These are phyloP conservation scores for Diversispora epigaea DNA, from an alignment of 192 early-diverging fungal genomes.

Conservation along the genomic window DNA sequence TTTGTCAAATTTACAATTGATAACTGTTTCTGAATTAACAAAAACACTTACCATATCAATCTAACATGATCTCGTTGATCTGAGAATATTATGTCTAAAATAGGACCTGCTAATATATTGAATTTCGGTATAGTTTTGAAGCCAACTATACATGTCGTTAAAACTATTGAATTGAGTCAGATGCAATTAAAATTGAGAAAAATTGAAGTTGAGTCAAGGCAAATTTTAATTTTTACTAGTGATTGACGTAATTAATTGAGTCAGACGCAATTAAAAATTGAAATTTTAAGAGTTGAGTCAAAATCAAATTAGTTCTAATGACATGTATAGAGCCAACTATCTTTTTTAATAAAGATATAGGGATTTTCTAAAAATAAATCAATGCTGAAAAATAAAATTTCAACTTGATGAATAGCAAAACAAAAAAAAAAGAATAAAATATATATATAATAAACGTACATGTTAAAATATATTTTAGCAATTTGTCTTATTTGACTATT, in stretches of 20 bases:
- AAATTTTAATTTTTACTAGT: no score
- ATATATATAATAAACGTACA: slow-evolving; percentile 28
- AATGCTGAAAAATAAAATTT: slow-evolving; percentile 9
- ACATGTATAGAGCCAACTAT: no score
- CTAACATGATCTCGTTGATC: slow-evolving; percentile 24
- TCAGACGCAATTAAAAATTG: no score
- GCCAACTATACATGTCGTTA: no score
- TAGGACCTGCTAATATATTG: slow-evolving; percentile 21
- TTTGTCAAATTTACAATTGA: slow-evolving; percentile 19
- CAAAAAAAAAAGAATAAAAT: slow-evolving; percentile 2
- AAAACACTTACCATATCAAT: slow-evolving; percentile 24
- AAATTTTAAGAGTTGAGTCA: no score
- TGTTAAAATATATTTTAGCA: slow-evolving; percentile 10
- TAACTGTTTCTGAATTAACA: background rate
- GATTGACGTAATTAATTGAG: no score
- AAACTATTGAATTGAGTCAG: no score
- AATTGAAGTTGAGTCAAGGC: no score
- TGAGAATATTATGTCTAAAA: slow-evolving; percentile 30
- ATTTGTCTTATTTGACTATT: slow-evolving; percentile 19
- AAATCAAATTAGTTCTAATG: no score
- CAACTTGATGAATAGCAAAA: slow-evolving; percentile 18
- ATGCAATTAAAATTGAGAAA: no score
- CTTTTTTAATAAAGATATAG: slow-evolving; percentile 21
- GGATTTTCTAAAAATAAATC: slow-evolving; percentile 29
- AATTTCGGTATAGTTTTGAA: slow-evolving; percentile 24